These are phyloP conservation scores for Dendrobium officinale DNA, from an alignment of 106 monocot species.

Conservation along the genomic window DNA sequence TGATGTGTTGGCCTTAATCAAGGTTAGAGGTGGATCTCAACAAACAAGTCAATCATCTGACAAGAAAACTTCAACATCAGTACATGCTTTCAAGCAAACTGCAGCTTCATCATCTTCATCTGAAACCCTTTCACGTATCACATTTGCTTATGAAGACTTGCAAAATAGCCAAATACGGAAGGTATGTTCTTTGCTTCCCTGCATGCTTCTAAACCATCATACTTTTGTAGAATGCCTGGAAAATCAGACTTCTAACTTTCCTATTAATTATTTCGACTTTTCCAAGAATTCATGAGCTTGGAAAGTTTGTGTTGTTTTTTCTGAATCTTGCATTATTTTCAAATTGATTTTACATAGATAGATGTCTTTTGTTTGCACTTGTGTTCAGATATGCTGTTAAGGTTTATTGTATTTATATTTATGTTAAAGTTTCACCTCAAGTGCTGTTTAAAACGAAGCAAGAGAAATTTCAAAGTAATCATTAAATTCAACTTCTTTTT, in stretches of 20 bases:
- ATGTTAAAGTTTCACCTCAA: neutral
- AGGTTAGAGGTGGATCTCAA: constrained; percentile 32
- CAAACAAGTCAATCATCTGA: constrained; percentile 16
- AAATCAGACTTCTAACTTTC: neutral
- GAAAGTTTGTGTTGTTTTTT: neutral
- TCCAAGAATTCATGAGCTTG: neutral
- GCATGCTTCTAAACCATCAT: constrained; percentile 9
- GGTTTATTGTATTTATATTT: neutral
- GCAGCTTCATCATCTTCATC: constrained; percentile 13
- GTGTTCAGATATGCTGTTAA: neutral
- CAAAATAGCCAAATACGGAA: constrained; percentile 88
- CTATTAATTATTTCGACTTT: neutral
- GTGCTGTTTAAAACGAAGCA: neutral
- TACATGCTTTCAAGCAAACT: constrained; percentile 15
- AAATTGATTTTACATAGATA: neutral
- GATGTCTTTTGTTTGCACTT: neutral
- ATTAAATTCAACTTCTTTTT: neutral
- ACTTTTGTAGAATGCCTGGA: neutral
- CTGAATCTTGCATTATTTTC: neutral
- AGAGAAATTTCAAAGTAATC: neutral
- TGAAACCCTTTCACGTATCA: neutral
- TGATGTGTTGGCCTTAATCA: constrained; percentile 71
- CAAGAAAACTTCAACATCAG: constrained; percentile 21
- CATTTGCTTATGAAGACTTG: constrained; percentile 58
- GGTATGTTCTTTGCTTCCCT: constrained; percentile 22